Evolutionary conservation across 208 protist genomes (phyloP).

Genomic region (Crithidia fasciculata): DNA sequence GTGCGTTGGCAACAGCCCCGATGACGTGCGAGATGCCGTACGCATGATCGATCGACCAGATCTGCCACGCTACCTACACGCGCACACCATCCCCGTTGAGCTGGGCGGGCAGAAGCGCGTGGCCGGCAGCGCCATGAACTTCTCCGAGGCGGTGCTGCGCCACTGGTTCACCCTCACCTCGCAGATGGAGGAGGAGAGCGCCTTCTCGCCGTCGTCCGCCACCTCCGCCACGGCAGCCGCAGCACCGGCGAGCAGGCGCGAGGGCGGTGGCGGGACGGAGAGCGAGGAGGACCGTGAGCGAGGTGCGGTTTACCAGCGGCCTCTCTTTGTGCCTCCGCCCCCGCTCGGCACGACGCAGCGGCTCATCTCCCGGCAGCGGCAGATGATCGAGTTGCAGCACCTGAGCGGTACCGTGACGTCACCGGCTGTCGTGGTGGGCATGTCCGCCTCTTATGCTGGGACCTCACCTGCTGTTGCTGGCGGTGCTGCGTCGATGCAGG

Average conservation of each 20-base stretch:
- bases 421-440: no score
- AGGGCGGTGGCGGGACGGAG: background rate
- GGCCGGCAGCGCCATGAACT: conserved; percentile 28
- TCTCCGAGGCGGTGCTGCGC: conserved; percentile 72
- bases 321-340: conserved; percentile 47
- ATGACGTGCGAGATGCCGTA: conserved; percentile 41
- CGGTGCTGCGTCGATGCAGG: no score
- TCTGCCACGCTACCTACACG: conserved; percentile 59
- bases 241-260: conserved; percentile 6
- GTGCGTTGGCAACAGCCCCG: conserved; percentile 35
- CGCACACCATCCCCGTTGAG: conserved; percentile 43
- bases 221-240: conserved; percentile 7
- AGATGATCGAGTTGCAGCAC: conserved; percentile 31
- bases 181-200: conserved; percentile 42
- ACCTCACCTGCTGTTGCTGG: no score
- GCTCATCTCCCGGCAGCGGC: conserved; percentile 25
- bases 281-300: conserved; percentile 15
- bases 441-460: no score
- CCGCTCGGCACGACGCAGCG: conserved; percentile 36
- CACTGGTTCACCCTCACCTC: conserved; percentile 77
- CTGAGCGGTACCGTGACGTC: conserved; percentile 7
- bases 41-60: conserved; percentile 59
- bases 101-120: conserved; percentile 50
- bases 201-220: conserved; percentile 10
- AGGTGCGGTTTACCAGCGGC: conserved; percentile 25